phyloP scores from a whole-genome alignment of 495 filamentous ascomycete species.

The Xylaria venustula region DNA sequence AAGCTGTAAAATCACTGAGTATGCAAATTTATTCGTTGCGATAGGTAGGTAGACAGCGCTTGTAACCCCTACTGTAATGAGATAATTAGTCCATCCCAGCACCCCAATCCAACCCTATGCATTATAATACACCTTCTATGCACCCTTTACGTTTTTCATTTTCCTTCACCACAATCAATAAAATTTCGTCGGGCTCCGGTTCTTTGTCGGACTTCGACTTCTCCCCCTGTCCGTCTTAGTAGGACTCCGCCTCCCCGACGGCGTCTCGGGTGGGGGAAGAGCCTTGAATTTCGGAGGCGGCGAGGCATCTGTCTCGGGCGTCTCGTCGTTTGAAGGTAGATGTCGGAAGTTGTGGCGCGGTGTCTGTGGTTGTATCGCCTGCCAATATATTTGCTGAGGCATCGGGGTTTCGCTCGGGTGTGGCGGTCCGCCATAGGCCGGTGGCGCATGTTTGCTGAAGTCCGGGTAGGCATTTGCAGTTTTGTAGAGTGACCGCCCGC shows the following conservation, averaged over 20 bases:
- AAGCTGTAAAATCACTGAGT: too few relatives aligned
- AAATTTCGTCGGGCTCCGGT: constrained; percentile 38
- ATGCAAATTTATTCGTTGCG: too few relatives aligned
- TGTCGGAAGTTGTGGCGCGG: constrained; percentile 35
- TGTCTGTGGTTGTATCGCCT: constrained; percentile 41
- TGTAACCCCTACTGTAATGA: too few relatives aligned
- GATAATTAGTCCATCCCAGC: too few relatives aligned
- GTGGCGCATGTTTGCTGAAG: constrained; percentile 18
- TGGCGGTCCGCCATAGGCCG: constrained; percentile 22
- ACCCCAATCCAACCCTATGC: too few relatives aligned
- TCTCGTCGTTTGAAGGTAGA: constrained; percentile 30
- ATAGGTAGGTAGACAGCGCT: too few relatives aligned
- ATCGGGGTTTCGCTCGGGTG: constrained; percentile 19
- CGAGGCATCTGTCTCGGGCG: constrained; percentile 43
- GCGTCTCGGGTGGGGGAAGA: constrained; percentile 40
- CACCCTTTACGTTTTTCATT: neutral
- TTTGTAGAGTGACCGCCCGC: constrained; percentile 30
- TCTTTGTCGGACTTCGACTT: constrained; percentile 45
- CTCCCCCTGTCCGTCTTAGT: constrained; percentile 43
- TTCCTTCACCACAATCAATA: constrained; percentile 24
- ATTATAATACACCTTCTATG: too few relatives aligned
- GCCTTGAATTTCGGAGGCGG: constrained; percentile 32
- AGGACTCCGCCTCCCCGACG: constrained; percentile 39
- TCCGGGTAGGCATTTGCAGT: constrained; percentile 26
- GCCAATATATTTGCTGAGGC: constrained; percentile 41